Evolutionary conservation across 441 rosid species (phyloP).

Genomic region (Gossypium armourianum): DNA sequence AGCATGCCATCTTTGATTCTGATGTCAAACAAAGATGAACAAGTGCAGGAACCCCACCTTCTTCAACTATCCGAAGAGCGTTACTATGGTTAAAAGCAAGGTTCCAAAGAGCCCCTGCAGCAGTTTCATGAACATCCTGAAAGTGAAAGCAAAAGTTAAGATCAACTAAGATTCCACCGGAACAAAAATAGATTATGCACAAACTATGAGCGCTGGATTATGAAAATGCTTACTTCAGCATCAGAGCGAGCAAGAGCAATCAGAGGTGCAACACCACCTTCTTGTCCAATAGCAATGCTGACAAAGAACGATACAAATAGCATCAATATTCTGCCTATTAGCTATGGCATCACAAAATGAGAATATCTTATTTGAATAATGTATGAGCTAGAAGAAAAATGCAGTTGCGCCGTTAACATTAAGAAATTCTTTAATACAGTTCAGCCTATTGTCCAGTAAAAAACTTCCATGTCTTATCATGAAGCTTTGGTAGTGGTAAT

Average conservation of each 20-base stretch:
- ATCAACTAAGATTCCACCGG: neutral
- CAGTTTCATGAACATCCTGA: constrained; percentile 97
- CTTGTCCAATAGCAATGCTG: constrained; percentile 91
- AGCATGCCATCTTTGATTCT: constrained; percentile 84
- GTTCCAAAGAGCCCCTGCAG: constrained; percentile 97
- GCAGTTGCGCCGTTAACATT: neutral
- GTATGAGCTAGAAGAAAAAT: neutral
- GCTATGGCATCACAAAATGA: neutral
- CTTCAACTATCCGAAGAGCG: constrained; percentile 86
- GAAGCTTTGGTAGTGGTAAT: neutral
- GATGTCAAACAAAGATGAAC: constrained; percentile 83
- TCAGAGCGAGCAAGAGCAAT: constrained; percentile 77
- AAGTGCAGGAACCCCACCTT: constrained; percentile 86
- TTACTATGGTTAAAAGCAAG: constrained; percentile 80
- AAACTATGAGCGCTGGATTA: neutral
- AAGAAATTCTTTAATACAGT: neutral
- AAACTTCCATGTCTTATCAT: neutral
- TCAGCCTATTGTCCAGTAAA: neutral
- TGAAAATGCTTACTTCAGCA: constrained; percentile 52
- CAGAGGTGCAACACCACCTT: constrained; percentile 89
- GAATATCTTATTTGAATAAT: neutral
- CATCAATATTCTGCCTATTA: constrained; percentile 3
- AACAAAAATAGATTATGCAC: neutral
- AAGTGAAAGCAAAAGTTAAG: constrained; percentile 14
- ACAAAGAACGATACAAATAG: constrained; percentile 13